Percentiles rank a stretch among this genome's conserved stretches.
phyloP scores from a whole-genome alignment of 2,329 filamentous ascomycete genomes.

The Trichoderma simmonsii region DNA sequence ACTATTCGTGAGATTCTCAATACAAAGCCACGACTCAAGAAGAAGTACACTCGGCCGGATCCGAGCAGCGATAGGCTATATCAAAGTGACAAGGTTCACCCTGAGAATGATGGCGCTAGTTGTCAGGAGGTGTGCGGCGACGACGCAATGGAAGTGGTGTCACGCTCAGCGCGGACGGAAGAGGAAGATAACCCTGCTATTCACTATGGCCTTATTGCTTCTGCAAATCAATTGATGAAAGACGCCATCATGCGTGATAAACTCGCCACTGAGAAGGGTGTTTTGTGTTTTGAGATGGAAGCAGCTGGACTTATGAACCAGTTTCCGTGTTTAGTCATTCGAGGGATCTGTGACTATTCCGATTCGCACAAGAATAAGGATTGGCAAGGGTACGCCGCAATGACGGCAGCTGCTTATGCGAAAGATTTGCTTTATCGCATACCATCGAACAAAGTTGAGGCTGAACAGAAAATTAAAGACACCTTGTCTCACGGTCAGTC shows the following conservation, averaged over 20 bases:
- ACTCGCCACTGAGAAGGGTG: neutral
- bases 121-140: neutral
- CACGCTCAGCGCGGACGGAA: neutral
- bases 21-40: neutral
- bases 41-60: neutral
- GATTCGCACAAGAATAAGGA: conserved; percentile 1
- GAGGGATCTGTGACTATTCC: neutral
- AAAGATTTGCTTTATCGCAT: neutral
- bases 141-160: neutral
- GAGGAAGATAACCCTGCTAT: neutral
- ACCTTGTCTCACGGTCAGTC: neutral
- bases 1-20: neutral
- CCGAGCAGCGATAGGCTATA: neutral
- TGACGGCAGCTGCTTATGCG: neutral
- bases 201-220: neutral
- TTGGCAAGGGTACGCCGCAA: neutral
- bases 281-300: neutral
- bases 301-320: neutral
- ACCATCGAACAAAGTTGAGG: neutral
- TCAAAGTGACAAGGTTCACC: neutral
- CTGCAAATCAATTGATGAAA: neutral
- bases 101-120: neutral
- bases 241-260: neutral
- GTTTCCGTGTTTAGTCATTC: neutral
- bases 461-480: neutral